Evolutionary conservation across 1,284 basidiomycete species (phyloP).

Genomic region (Afroboletus lepidellus): DNA sequence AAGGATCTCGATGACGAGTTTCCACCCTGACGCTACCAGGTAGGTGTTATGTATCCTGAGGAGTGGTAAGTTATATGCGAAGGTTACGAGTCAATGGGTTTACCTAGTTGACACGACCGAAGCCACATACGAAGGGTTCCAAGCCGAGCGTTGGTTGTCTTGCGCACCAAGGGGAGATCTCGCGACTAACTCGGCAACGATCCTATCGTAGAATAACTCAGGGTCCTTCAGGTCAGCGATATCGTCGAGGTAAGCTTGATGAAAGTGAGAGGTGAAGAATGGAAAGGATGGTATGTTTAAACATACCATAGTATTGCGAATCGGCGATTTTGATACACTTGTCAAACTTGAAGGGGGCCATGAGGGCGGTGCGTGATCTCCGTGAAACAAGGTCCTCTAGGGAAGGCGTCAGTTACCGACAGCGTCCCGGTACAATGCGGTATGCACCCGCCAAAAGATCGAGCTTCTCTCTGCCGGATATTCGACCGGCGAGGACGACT

Average conservation of each 20-base stretch:
- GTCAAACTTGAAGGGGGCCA: conserved; percentile 62
- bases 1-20: conserved; percentile 56
- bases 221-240: conserved; percentile 62
- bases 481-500: conserved; percentile 51
- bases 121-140: conserved; percentile 50
- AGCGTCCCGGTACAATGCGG: neutral
- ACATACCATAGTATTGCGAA: conserved; percentile 65
- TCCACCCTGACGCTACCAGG: conserved; percentile 76
- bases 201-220: conserved; percentile 53
- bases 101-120: conserved; percentile 60
- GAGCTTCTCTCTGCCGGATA: conserved; percentile 73
- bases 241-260: conserved; percentile 61
- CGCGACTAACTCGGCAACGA: conserved; percentile 53
- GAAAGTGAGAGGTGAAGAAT: conserved; percentile 8
- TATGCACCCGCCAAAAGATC: conserved; percentile 67
- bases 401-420: conserved; percentile 8
- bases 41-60: conserved; percentile 73
- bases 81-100: conserved; percentile 11
- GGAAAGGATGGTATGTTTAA: neutral
- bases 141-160: conserved; percentile 37
- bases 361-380: conserved; percentile 54
- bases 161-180: conserved; percentile 38
- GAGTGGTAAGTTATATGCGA: conserved; percentile 1
- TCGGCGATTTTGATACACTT: conserved; percentile 62
- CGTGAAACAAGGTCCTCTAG: conserved; percentile 64